Evolutionary conservation across 169 alveolate species (phyloP), one percentile per base, ranked within the genome.

Genomic region (Cyclospora cayetanensis): DNA sequence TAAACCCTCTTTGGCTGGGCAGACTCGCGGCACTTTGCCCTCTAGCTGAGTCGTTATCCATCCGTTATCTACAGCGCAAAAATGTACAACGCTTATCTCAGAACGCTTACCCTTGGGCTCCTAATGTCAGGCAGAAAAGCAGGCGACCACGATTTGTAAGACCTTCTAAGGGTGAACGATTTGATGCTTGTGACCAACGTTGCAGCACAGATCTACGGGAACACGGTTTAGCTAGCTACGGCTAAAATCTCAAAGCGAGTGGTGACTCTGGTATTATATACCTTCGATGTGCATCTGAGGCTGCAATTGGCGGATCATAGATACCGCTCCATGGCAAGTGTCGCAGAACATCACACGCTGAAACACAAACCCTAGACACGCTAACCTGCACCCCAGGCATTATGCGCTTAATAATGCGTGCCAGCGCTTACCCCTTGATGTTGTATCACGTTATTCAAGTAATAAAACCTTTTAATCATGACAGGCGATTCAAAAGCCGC

Each of bases 271-370:
- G n/a, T n/a, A n/a, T n/a, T n/a, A n/a, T n/a, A n/a, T 66, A 66
- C 77, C 0, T 22, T 66, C 77, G 12, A 66, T 1, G 77, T 66
- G 77, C 42, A 29, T 25, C 7, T 66, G 77, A 1, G 77, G 77
- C 77, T 66, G 77, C 77, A 66, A 42, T 42, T 66, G 77, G 5
- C 77, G 77, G 41, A 66, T 27, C 77, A 66, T 66, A 5, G 77
- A 37, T 1, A 66, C 77, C 77, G 77, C 77, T 27, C 77, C 77
- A n/a, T 7, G 27, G 27, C 35, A 20, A 29, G 77, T 25, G 41
- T 27, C 27, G 41, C 77, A 66, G 41, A 66, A 66, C 77, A 66
- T 66, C n/a, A 66, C 37, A 42, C 77, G 77, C 77, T 66, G 77
- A 37, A 66, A 27, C 42, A 27, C 31, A 66, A 66, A 66, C 46